Conservation (phyloP, 768 basidiomycete genomes). For the Hypholoma sublateritium region DNA sequence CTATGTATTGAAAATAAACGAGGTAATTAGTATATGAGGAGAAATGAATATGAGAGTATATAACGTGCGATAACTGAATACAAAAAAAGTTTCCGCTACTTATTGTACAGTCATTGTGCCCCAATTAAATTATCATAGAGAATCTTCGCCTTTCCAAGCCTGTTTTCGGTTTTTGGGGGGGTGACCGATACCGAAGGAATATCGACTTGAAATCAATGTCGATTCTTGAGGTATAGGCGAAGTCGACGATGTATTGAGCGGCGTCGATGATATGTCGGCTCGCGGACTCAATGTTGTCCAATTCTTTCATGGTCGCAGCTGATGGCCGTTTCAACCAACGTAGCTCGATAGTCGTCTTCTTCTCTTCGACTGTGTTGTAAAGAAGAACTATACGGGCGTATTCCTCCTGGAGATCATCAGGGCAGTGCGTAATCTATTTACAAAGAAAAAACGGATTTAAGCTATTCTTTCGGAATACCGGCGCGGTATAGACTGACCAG, state of each 20-base stretch:
- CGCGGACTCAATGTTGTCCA: slow-evolving; percentile 10
- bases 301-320: slow-evolving; percentile 2
- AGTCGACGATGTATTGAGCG: slow-evolving; percentile 14
- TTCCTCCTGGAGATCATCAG: slow-evolving; percentile 12
- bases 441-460: not conserved
- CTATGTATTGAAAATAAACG: too few species aligned
- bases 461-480: not conserved
- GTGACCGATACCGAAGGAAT: slow-evolving; percentile 1
- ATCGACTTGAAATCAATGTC: slow-evolving; percentile 10
- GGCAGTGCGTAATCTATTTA: slow-evolving; percentile 8
- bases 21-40: too few species aligned
- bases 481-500: not conserved
- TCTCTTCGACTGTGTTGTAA: slow-evolving; percentile 7
- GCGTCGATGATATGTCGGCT: slow-evolving; percentile 7
- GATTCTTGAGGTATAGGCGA: slow-evolving; percentile 4
- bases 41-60: too few species aligned
- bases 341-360: slow-evolving; percentile 8
- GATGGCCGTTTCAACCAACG: slow-evolving; percentile 2
- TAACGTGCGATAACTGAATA: too few species aligned
- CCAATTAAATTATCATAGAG: not conserved
- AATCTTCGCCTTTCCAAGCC: not conserved
- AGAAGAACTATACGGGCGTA: slow-evolving; percentile 10
- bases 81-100: too few species aligned
- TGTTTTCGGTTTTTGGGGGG: not conserved
- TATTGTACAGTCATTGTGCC: too few species aligned